Base-by-base conservation (phyloP, 352 stramenopile species). In the Globisporangium cederbergense region DNA sequence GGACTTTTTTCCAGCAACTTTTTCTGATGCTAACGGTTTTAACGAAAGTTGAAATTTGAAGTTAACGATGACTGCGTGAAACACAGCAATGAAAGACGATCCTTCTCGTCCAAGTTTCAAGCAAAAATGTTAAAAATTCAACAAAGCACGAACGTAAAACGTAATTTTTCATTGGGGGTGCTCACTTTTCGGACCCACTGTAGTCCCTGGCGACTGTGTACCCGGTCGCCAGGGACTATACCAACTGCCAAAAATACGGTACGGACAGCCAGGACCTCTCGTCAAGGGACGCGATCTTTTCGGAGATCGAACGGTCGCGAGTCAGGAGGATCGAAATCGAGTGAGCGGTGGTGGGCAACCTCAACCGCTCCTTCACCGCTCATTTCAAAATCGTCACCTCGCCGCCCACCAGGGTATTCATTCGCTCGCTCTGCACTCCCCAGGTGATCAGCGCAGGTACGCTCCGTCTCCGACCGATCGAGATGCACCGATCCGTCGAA, bases 401-500 rank as follows among this genome's bases (percentile, higher is more conserved):
- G 57, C 20, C 10, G 57, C 43, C 6, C 43, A 60, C 6, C 32
- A 47, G 9, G 11, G 32, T 34, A 2, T 6, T 47, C 53, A 2
- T 6, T 47, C 53, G 18, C 32, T 22, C 32, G 20, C 34, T 9
- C 54, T 34, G 13, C 42, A 54, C 18, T 16, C 10, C 20, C 47
- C 28, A 40, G 46, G 40, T 52, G 22, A 20, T 14, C 36, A 1
- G 22, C 32, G 18, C 43, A 53, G 28, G 57, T 58, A 58, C 52
- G 30, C n/a, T 45, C 22, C 20, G 16, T 14, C 11, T 40, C 32
- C 32, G 32, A 36, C 32, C 32, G 0, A 42, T n/a, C 46, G 59
- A 38, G 38, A 68, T 68, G 63, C 47, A 50, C 36, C 61, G 34
- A 34, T 64, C 65, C 5, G 62, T 79, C 20, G 72, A 74, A 46